phyloP scores from a whole-genome alignment of 257 asterid species.

The Nicotiana sylvestris region DNA sequence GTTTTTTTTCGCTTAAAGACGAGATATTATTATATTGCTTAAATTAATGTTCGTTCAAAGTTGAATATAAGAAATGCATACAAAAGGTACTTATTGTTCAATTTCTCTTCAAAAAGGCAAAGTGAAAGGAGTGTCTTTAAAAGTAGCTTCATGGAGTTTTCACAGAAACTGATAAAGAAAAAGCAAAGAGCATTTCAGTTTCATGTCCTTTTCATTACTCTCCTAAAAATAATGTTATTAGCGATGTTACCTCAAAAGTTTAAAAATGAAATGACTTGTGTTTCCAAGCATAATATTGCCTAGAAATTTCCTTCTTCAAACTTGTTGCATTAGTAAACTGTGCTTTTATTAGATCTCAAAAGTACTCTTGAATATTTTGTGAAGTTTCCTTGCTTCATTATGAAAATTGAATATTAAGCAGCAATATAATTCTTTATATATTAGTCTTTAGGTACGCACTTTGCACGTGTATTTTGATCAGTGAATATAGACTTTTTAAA shows the following conservation, averaged over 20 bases:
- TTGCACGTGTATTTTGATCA: no score
- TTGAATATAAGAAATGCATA: background rate
- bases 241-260: background rate
- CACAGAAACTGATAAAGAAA: background rate
- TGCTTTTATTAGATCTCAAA: background rate
- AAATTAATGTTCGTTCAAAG: background rate
- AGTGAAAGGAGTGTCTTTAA: background rate
- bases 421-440: background rate
- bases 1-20: no score
- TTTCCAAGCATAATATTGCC: background rate
- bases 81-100: background rate
- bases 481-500: no score
- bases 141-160: background rate
- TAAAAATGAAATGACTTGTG: background rate
- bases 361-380: background rate
- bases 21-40: no score
- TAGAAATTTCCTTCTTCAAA: background rate
- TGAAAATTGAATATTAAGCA: background rate
- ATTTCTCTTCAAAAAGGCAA: background rate
- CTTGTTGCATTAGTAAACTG: background rate
- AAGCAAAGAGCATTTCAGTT: background rate
- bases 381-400: background rate
- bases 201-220: background rate
- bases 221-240: background rate
- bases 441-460: no score